These are phyloP conservation scores for Schizochytrium sp. DNA, from an alignment of 108 stramenopile species.

Conservation along the genomic window DNA sequence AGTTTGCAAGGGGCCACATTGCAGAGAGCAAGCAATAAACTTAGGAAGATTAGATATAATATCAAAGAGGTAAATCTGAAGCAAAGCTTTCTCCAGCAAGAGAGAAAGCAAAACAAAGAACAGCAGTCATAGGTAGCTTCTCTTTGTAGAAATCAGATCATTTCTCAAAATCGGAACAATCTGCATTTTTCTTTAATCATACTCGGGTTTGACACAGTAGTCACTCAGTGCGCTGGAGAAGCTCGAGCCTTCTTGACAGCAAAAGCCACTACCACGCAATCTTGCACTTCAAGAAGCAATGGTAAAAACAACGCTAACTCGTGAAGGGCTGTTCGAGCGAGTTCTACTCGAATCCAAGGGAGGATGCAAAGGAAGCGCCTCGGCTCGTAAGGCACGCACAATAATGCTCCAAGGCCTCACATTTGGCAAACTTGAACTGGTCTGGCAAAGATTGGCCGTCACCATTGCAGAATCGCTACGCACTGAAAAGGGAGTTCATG, in stretches of 20 bases:
- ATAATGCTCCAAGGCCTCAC: slow-evolving; percentile 18
- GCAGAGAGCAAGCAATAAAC: too few relatives aligned
- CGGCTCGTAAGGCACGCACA: not conserved
- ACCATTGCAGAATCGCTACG: not conserved
- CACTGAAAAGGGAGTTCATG: not conserved
- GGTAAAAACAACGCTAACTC: not conserved
- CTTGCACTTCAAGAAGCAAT: not conserved
- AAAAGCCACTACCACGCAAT: not conserved
- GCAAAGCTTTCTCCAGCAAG: too few relatives aligned
- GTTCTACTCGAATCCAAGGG: slow-evolving; percentile 2
- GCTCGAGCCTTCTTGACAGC: not conserved
- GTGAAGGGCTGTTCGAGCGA: slow-evolving; percentile 38
- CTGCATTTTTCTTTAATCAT: not conserved
- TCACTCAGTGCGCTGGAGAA: not conserved
- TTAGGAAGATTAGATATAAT: too few relatives aligned
- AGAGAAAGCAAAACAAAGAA: too few relatives aligned
- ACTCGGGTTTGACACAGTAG: not conserved
- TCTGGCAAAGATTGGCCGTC: not conserved
- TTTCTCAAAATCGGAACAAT: too few relatives aligned
- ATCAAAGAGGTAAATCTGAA: too few relatives aligned
- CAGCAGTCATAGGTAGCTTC: too few relatives aligned
- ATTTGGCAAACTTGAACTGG: slow-evolving; percentile 35
- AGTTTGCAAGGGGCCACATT: too few relatives aligned
- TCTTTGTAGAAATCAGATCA: too few relatives aligned
- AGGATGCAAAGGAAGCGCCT: not conserved